These are phyloP conservation scores for Lomentospora prolificans DNA, from an alignment of 2,329 filamentous ascomycete genomes.

Conservation along the genomic window DNA sequence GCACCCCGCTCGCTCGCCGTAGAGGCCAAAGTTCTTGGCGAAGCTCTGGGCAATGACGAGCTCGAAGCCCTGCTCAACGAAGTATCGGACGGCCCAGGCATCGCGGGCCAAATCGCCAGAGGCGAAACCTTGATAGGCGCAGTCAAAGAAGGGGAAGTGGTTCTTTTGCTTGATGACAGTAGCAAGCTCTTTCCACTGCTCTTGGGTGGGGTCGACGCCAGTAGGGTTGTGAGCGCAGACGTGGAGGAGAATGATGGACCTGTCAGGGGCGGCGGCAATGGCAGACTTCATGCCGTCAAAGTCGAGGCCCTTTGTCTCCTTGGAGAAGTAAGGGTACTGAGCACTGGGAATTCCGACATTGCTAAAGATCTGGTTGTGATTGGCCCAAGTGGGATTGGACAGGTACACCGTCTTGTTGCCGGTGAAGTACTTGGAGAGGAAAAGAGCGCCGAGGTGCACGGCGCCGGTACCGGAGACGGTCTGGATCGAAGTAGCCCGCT, in stretches of 20 bases:
- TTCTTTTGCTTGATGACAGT: slow-evolving; percentile 62
- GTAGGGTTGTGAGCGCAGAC: slow-evolving; percentile 98
- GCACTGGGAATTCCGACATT: slow-evolving; percentile 74
- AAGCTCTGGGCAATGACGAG: slow-evolving; percentile 86
- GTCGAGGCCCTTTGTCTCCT: slow-evolving; percentile 81
- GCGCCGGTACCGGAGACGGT: slow-evolving; percentile 97
- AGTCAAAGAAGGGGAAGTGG: slow-evolving; percentile 98
- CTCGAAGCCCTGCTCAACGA: slow-evolving; percentile 84
- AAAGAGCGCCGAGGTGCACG: slow-evolving; percentile 84
- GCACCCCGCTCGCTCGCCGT: slow-evolving; percentile 90
- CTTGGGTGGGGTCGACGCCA: slow-evolving; percentile 84
- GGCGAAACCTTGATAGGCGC: slow-evolving; percentile 94
- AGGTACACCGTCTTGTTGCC: slow-evolving; percentile 72
- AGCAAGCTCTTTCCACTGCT: slow-evolving; percentile 91
- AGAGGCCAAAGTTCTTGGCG: slow-evolving; percentile 96
- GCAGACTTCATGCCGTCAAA: slow-evolving; percentile 76
- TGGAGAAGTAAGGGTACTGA: slow-evolving; percentile 89
- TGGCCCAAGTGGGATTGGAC: slow-evolving; percentile 94
- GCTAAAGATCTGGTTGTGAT: slow-evolving; percentile 96
- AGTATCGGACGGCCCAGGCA: slow-evolving; percentile 88
- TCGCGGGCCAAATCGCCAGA: slow-evolving; percentile 80
- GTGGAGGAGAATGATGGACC: slow-evolving; percentile 83
- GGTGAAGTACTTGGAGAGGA: slow-evolving; percentile 83
- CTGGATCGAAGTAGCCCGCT: slow-evolving; percentile 73
- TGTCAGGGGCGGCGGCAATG: slow-evolving; percentile 60